A percentile compares a stretch with the other conserved stretches of the same genome.
Evolutionary conservation across 2,329 filamentous ascomycete species (phyloP).

Genomic region (Scedosporium aurantiacum): DNA sequence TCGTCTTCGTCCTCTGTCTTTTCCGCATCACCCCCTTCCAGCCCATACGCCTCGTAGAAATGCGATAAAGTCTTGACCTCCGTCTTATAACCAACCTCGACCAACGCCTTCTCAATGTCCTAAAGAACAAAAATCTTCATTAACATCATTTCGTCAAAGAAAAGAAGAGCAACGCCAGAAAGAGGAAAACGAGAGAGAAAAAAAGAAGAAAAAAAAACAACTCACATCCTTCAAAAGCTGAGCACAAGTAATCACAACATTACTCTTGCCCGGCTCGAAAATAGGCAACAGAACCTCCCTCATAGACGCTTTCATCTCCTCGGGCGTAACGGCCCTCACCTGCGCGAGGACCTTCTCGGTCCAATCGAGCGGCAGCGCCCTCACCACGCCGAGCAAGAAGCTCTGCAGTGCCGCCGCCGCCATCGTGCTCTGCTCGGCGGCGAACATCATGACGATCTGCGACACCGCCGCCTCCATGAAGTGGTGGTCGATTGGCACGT

Average conservation of each 20-base stretch:
- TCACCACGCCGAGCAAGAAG: constrained; percentile 72
- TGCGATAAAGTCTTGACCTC: constrained; percentile 62
- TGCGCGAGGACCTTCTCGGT: constrained; percentile 64
- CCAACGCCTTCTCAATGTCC: constrained; percentile 66
- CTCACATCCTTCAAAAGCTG: constrained; percentile 74
- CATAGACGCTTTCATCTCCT: constrained; percentile 68
- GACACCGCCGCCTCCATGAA: constrained; percentile 85
- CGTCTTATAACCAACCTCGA: constrained; percentile 65
- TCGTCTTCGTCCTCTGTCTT: constrained; percentile 52
- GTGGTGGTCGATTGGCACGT: constrained; percentile 61
- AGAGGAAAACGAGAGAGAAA: background rate
- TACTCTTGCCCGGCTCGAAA: constrained; percentile 70
- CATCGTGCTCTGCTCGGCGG: constrained; percentile 82
- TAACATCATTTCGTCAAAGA: background rate
- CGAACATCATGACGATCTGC: constrained; percentile 74
- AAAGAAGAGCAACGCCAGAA: constrained; percentile 1
- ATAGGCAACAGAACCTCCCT: constrained; percentile 64
- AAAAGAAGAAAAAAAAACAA: constrained; percentile 13
- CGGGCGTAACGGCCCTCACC: constrained; percentile 63
- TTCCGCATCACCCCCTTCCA: constrained; percentile 51
- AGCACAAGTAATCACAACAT: constrained; percentile 81
- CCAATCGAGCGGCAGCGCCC: constrained; percentile 65
- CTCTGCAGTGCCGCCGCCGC: constrained; percentile 69
- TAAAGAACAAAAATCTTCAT: constrained; percentile 23
- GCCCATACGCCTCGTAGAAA: constrained; percentile 84